Evolutionary conservation across 352 stramenopile genomes (phyloP).

Genomic region (Phytophthora macrochlamydospora): DNA sequence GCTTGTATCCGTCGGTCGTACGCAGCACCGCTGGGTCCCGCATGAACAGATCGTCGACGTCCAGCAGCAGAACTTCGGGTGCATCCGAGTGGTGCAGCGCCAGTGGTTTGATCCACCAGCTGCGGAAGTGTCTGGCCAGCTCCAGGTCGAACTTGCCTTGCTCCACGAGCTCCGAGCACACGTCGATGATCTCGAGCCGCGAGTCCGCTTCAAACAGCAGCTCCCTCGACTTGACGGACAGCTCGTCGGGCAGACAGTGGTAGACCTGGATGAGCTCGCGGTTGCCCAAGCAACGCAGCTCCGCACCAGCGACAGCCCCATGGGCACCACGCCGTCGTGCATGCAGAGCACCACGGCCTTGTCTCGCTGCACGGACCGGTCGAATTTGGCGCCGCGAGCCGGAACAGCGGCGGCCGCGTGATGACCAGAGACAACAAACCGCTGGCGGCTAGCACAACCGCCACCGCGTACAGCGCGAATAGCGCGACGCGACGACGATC

Average conservation of each 20-base stretch:
- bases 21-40: constrained; percentile 45
- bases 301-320: constrained; percentile 53
- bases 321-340: constrained; percentile 40
- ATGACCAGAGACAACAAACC: constrained; percentile 11
- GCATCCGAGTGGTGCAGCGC: constrained; percentile 54
- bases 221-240: constrained; percentile 33
- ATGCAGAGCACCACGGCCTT: constrained; percentile 52
- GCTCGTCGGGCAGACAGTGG: constrained; percentile 47
- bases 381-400: constrained; percentile 15
- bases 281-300: constrained; percentile 54
- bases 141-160: constrained; percentile 7
- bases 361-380: constrained; percentile 18
- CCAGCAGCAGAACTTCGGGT: constrained; percentile 53
- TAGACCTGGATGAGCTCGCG: constrained; percentile 56
- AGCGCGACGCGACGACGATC: constrained; percentile 12
- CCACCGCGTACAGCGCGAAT: constrained; percentile 9
- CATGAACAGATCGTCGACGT: constrained; percentile 60
- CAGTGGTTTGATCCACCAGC: constrained; percentile 68
- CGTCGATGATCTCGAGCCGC: constrained; percentile 48
- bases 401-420: constrained; percentile 14
- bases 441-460: constrained; percentile 1
- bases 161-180: constrained; percentile 37
- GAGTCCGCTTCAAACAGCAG: constrained; percentile 35
- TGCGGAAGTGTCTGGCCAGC: constrained; percentile 39
- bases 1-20: constrained; percentile 40